These are phyloP conservation scores for Tolypocladium tropicale DNA, from an alignment of 2,329 filamentous ascomycete species.

Conservation along the genomic window DNA sequence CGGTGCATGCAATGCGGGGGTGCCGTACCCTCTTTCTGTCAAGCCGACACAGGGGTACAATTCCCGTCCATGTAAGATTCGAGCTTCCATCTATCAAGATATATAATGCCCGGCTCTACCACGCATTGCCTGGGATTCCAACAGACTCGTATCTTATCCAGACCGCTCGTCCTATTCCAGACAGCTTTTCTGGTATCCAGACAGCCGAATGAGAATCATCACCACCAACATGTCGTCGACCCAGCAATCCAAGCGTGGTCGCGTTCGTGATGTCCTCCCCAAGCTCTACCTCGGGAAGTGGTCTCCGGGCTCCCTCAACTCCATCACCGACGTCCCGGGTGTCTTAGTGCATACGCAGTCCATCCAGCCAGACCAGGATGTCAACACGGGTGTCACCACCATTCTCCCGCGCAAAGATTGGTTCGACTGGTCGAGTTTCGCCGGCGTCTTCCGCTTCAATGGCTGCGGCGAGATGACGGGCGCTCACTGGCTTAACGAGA, in stretches of 20 bases:
- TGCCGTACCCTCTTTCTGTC: too few relatives aligned
- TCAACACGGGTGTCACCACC: conserved; percentile 40
- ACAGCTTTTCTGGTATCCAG: too few relatives aligned
- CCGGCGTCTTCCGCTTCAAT: conserved; percentile 51
- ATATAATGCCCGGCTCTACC: too few relatives aligned
- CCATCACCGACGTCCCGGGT: conserved; percentile 39
- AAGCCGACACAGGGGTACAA: too few relatives aligned
- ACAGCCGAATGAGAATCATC: not conserved
- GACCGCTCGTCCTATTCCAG: too few relatives aligned
- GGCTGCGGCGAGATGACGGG: conserved; percentile 54
- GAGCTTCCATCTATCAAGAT: too few relatives aligned
- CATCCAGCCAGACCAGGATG: conserved; percentile 21
- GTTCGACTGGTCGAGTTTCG: conserved; percentile 33
- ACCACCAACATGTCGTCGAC: not conserved
- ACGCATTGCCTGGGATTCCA: too few relatives aligned
- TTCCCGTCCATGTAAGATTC: too few relatives aligned
- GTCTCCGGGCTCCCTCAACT: conserved; percentile 34
- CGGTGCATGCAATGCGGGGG: too few relatives aligned
- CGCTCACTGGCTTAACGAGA: conserved; percentile 51
- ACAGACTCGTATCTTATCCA: too few relatives aligned
- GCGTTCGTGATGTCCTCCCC: conserved; percentile 34
- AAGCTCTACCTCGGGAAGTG: conserved; percentile 31
- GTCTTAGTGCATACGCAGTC: conserved; percentile 36
- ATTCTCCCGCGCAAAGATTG: conserved; percentile 36
- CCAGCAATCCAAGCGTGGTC: conserved; percentile 9